Evolutionary conservation across 257 asterid genomes (phyloP), one percentile per base, ranked within the genome.

Genomic region (Primulina eburnea): DNA sequence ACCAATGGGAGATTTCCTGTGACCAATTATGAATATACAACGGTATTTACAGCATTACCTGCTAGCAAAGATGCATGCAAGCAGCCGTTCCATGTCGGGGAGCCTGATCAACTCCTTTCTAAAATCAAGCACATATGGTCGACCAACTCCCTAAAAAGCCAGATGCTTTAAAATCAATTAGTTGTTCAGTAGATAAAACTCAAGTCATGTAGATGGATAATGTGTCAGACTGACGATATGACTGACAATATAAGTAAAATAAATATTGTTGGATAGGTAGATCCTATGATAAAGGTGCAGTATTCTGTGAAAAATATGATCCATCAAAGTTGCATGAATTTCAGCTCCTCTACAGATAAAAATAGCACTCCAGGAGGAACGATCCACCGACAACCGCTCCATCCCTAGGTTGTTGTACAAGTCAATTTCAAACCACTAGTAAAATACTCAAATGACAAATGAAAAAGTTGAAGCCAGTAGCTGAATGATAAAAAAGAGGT

Each of bases 81-180:
- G 91, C 83, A 87, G 79, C 67, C 97, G 89, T 72, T 93, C 99
- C 97, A 93, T 87, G 76, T 93, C 99, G 0, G 96, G 97, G 64
- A 93, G 91, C 82, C 80, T 83, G 71, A 90, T 83, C 73, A 93
- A 60, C 82, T 93, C 96, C 78, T 87, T 93, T 78, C 97, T 83
- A 70, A 93, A 93, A 82, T 82, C 86, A 73, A 89, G 88, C 62
- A 82, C 96, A 64, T 73, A 60, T 69, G 90, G 87, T 70, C 65
- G 82, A 80, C 89, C 86, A 47, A 64, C 75, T 75, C 92, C 97
- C 97, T 90, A 67, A 61, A 76, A 80, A 66, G 62, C 30, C 35
- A 75, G 24, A 64, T 30, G 56, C n/a, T 21, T 57, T 63, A 21
- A 61, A 59, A 72, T 5, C 32, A 35, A 30, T 61, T 71, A 66